Conservation (phyloP, 139 green algal species). For the Chlorella sp. region DNA sequence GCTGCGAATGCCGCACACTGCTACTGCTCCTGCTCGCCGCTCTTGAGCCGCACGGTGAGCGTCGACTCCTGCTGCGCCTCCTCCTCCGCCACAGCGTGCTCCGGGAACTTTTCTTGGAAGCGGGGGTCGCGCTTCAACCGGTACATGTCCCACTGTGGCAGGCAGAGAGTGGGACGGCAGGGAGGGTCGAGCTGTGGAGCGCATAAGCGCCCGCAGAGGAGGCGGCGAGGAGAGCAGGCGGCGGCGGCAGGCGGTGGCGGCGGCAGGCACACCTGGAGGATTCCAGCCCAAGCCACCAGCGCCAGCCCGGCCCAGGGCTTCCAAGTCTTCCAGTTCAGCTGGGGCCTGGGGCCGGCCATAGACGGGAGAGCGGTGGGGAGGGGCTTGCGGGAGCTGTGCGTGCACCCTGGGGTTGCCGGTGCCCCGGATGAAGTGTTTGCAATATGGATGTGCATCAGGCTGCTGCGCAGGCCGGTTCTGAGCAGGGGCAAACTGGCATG, state of each 20-base stretch:
- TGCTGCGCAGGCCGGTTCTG: too few species aligned
- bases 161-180: neutral
- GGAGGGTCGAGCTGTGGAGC: too few species aligned
- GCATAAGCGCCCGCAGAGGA: too few species aligned
- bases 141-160: slow-evolving; percentile 36
- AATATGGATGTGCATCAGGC: too few species aligned
- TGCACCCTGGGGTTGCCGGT: too few species aligned
- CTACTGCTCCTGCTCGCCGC: slow-evolving; percentile 13
- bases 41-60: slow-evolving; percentile 22
- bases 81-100: neutral
- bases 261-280: slow-evolving; percentile 19
- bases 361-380: too few species aligned
- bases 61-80: neutral
- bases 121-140: slow-evolving; percentile 28
- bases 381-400: too few species aligned
- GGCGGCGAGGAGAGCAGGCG: too few species aligned
- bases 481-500: too few species aligned
- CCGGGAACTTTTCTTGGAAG: slow-evolving; percentile 47
- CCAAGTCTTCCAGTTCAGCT: slow-evolving; percentile 9
- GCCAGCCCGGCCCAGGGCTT: slow-evolving; percentile 11
- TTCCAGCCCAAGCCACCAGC: slow-evolving; percentile 32
- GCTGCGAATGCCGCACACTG: too few species aligned
- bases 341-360: too few species aligned
- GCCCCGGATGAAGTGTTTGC: too few species aligned
- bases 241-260: neutral